Conservation (phyloP, 495 filamentous ascomycete genomes). For the Penicillium manginii region DNA sequence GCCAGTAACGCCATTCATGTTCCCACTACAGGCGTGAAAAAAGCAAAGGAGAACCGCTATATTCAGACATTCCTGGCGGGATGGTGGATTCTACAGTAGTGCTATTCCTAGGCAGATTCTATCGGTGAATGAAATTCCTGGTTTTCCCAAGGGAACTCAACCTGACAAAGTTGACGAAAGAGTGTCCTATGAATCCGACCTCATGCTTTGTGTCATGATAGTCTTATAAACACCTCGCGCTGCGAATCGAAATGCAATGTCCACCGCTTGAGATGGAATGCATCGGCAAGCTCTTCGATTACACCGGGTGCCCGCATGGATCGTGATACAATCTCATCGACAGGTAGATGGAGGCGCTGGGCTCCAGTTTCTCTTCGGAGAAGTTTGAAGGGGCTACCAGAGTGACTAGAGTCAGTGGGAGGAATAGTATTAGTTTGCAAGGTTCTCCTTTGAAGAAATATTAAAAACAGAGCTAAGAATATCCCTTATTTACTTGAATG, state of each 20-base stretch:
- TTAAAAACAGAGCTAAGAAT: no score
- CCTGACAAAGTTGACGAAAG: not conserved
- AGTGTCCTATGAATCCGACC: not conserved
- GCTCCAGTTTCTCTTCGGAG: slow-evolving; percentile 15
- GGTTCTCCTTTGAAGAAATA: not conserved
- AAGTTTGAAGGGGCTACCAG: slow-evolving; percentile 13
- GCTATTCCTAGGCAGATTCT: slow-evolving; percentile 10
- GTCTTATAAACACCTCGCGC: not conserved
- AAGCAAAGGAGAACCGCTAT: slow-evolving; percentile 11
- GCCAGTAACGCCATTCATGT: not conserved
- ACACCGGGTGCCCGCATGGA: slow-evolving; percentile 14
- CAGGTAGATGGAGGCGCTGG: slow-evolving; percentile 10
- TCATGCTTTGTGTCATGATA: not conserved
- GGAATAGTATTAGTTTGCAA: not conserved
- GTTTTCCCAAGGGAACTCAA: not conserved
- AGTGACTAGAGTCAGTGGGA: not conserved
- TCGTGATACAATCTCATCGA: slow-evolving; percentile 5
- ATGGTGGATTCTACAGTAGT: not conserved
- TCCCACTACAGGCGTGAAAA: not conserved
- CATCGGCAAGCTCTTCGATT: slow-evolving; percentile 13
- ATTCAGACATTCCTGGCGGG: not conserved
- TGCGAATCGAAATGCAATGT: slow-evolving; percentile 17
- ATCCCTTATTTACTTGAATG: slow-evolving; percentile 13
- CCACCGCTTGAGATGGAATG: slow-evolving; percentile 11
- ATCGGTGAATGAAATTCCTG: not conserved